phyloP scores from a whole-genome alignment of 345 rosid genomes.

The Salix purpurea region DNA sequence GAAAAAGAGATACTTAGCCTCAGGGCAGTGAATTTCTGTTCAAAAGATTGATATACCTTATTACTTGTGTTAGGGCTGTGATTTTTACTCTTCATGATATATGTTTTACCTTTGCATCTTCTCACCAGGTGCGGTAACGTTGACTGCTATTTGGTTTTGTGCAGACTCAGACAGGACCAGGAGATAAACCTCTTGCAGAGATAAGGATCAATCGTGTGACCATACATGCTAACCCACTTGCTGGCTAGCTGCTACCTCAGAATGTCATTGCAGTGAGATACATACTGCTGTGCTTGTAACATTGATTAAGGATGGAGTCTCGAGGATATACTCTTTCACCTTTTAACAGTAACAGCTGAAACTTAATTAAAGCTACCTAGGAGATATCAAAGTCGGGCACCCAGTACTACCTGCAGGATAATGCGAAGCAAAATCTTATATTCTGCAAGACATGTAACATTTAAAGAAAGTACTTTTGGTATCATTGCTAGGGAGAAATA shows the following conservation, averaged over 20 bases:
- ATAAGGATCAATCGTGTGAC: constrained; percentile 92
- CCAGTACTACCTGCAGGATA: not conserved
- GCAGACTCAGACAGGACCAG: constrained; percentile 87
- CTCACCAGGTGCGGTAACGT: not conserved
- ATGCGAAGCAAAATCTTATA: not conserved
- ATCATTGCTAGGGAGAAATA: not conserved
- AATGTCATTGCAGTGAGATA: not conserved
- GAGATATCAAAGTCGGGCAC: not conserved
- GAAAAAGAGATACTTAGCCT: not conserved
- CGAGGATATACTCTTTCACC: not conserved
- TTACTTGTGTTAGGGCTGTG: not conserved
- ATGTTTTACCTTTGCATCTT: not conserved
- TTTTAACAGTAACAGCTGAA: not conserved
- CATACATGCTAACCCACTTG: constrained; percentile 93
- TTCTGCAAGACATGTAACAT: not conserved
- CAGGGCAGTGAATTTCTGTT: not conserved
- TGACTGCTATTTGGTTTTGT: constrained; percentile 4
- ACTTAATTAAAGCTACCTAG: not conserved
- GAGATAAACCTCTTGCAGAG: constrained; percentile 96
- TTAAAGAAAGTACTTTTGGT: not conserved
- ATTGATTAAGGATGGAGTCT: not conserved
- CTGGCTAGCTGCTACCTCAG: constrained; percentile 42
- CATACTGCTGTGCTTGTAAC: not conserved
- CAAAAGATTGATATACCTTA: not conserved
- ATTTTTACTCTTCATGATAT: not conserved